These are phyloP conservation scores for Bruguiera gymnorhiza DNA, from an alignment of 345 rosid genomes.

Conservation along the genomic window DNA sequence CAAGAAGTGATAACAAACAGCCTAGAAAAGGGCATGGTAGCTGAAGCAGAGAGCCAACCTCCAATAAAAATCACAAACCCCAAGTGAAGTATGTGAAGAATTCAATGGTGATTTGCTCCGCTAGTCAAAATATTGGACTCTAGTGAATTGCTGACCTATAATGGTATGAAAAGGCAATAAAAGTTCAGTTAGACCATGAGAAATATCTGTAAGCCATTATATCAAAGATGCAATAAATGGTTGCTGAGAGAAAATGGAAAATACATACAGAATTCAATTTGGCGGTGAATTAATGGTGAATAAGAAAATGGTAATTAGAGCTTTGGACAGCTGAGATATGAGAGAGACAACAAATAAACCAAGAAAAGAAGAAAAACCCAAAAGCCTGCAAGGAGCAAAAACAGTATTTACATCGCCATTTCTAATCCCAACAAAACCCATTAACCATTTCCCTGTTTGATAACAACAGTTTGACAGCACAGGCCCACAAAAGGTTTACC, in stretches of 20 bases:
- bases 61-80: slow-evolving; percentile 34
- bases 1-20: slow-evolving; percentile 22
- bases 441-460: slow-evolving; percentile 38
- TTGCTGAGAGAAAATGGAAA: slow-evolving; percentile 20
- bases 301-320: slow-evolving; percentile 34
- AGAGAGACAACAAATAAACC: slow-evolving; percentile 42
- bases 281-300: slow-evolving; percentile 24
- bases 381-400: too few relatives aligned
- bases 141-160: slow-evolving; percentile 49
- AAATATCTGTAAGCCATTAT: too few relatives aligned
- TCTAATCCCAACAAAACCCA: too few relatives aligned
- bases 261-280: slow-evolving; percentile 18
- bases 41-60: slow-evolving; percentile 39
- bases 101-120: slow-evolving; percentile 48
- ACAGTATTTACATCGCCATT: too few relatives aligned
- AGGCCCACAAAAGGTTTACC: slow-evolving; percentile 42
- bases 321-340: slow-evolving; percentile 38
- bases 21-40: slow-evolving; percentile 33
- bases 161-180: slow-evolving; percentile 35
- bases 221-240: slow-evolving; percentile 40
- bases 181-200: slow-evolving; percentile 41
- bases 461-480: slow-evolving; percentile 50
- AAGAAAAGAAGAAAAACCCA: slow-evolving; percentile 38
- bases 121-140: slow-evolving; percentile 43
- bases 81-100: slow-evolving; percentile 35